These are phyloP conservation scores for Neofusicoccum umdonicola DNA, from an alignment of 2,329 filamentous ascomycete species.

Conservation along the genomic window DNA sequence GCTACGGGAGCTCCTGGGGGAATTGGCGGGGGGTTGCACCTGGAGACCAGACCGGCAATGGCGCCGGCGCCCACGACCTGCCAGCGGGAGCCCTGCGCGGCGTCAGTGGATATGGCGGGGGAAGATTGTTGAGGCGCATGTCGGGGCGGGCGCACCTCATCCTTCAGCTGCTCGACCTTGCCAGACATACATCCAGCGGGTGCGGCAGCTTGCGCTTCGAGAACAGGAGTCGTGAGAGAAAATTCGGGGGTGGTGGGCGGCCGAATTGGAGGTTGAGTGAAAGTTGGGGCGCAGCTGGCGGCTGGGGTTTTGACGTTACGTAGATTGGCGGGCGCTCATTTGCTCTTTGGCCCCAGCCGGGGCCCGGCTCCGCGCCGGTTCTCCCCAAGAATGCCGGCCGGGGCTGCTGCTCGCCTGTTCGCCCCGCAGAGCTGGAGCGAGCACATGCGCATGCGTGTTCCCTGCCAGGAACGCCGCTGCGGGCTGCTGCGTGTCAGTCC, in stretches of 20 bases:
- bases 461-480: background rate
- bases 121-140: constrained; percentile 1
- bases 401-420: background rate
- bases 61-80: constrained; percentile 67
- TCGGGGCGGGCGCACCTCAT: constrained; percentile 55
- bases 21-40: constrained; percentile 50
- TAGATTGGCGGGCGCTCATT: background rate
- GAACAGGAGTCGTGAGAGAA: constrained; percentile 21
- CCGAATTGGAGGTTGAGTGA: background rate
- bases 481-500: background rate
- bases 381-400: constrained; percentile 34
- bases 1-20: background rate
- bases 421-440: background rate
- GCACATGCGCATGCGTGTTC: background rate
- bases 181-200: constrained; percentile 59
- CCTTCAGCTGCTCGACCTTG: constrained; percentile 62
- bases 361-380: background rate
- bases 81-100: constrained; percentile 58
- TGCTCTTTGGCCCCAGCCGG: background rate
- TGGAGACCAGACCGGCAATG: constrained; percentile 80
- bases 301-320: background rate
- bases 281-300: background rate
- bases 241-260: background rate
- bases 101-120: constrained; percentile 19
- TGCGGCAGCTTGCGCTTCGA: constrained; percentile 20